Percentiles rank a stretch among this genome's conserved stretches.
phyloP scores from a whole-genome alignment of 106 monocot genomes.

The Gastrodia elata region DNA sequence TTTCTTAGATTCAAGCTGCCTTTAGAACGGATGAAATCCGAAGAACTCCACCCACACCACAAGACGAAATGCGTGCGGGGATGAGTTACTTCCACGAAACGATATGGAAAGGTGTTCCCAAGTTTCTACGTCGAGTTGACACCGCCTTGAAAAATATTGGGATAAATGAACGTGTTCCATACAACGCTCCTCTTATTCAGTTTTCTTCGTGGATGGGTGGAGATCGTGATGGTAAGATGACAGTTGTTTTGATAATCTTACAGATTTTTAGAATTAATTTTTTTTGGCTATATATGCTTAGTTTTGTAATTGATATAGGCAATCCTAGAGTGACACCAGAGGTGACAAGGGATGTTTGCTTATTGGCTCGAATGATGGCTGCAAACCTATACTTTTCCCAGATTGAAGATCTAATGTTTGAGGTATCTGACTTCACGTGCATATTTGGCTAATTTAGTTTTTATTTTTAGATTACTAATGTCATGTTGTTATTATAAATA shows the following conservation, averaged over 20 bases:
- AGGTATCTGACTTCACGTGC: conserved; percentile 33
- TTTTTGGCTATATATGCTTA: neutral
- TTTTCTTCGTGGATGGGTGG: conserved; percentile 99
- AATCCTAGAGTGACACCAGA: conserved; percentile 91
- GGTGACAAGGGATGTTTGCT: conserved; percentile 85
- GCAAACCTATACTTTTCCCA: conserved; percentile 81
- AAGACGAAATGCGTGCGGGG: conserved; percentile 96
- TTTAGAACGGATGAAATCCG: conserved; percentile 97
- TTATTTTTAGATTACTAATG: neutral
- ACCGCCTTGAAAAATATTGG: conserved; percentile 94
- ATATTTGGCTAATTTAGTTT: neutral
- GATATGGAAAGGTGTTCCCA: conserved; percentile 98
- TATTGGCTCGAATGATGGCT: conserved; percentile 89
- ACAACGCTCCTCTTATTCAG: conserved; percentile 96
- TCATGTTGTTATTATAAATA: neutral
- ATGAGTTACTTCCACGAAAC: conserved; percentile 99
- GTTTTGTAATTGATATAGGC: conserved; percentile 24
- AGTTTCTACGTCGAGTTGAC: conserved; percentile 85
- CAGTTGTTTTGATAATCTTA: neutral
- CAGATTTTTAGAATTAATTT: neutral
- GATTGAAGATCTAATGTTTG: conserved; percentile 89
- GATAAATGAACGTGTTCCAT: conserved; percentile 88
- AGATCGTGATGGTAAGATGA: conserved; percentile 83
- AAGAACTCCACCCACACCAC: conserved; percentile 88
- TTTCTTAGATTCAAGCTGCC: conserved; percentile 89